Base-by-base conservation (phyloP, 352 stramenopile genomes). In the Pythium sukuiense region DNA sequence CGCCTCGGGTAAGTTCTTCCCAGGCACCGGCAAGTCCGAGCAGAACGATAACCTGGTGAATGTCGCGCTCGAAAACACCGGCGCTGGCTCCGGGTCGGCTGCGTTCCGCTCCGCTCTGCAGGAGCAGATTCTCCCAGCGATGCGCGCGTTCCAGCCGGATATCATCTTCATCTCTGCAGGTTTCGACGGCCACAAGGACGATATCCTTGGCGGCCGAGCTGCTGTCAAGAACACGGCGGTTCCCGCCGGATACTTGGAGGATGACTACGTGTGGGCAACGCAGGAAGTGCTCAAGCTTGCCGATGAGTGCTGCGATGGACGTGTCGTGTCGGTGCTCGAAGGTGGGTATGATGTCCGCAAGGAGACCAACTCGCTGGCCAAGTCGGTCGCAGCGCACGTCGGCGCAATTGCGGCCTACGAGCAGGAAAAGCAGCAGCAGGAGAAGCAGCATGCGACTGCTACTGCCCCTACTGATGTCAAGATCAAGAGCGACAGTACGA, bases 151-250 rank as follows among this genome's bases (percentile, higher is more conserved):
- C 64, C 53, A 65, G 12, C 87, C 87, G 0, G 85, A 96, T 59
- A 90, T 96, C 20, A 90, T 96, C 56, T 93, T 96, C 62, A 92
- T 96, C 67, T 96, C 87, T 49, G 86, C 87, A 5, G 87, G 87
- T n/a, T 96, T 96, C 65, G 87, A 96, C 54, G 87, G 87, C 20
- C 87, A 96, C 62, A 84, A 83, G 8, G 85, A 96, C 64, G 88
- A 96, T 55, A 91, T 94, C 24, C 57, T 93, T 12, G 85, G 87
- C n/a, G 87, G 87, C 1, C 71, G 87, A 7, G 86, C 86, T 24
- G 86, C 86, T 32, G 84, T 93, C 26, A 90, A 90, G 59, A 86
- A 93, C 68, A 72, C 75, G n/a, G 89, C 75, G 27, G 77, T 91
- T 11, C 86, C 86, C 29, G 86, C 86, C 6, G 84, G 86, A 18